Conservation (phyloP, 2,329 filamentous ascomycete genomes). For the Colletotrichum musicola region DNA sequence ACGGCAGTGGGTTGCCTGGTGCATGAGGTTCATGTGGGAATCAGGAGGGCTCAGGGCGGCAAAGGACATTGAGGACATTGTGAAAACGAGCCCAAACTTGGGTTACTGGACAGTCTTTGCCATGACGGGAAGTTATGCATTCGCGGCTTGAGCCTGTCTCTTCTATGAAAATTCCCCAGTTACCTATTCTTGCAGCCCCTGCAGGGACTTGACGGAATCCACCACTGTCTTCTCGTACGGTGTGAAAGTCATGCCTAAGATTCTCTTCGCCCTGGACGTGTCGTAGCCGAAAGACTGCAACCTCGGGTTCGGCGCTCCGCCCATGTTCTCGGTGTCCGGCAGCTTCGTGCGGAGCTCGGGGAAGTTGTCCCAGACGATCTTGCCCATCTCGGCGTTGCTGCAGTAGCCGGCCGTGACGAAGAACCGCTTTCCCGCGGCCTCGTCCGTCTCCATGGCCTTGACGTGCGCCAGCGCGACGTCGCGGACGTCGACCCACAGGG, state of each 20-base stretch:
- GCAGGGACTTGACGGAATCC: conserved; percentile 47
- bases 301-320: conserved; percentile 15
- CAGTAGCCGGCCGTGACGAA: conserved; percentile 43
- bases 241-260: conserved; percentile 61
- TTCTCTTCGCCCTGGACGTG: conserved; percentile 56
- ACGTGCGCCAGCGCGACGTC: conserved; percentile 47
- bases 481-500: conserved; percentile 45
- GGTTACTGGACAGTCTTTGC: conserved; percentile 43
- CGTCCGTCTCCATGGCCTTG: conserved; percentile 41
- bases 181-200: not conserved
- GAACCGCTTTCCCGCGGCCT: conserved; percentile 46
- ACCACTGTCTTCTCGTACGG: conserved; percentile 60
- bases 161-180: not conserved
- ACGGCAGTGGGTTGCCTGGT: conserved; percentile 36
- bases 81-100: conserved; percentile 25
- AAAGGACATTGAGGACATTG: conserved; percentile 27
- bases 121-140: conserved; percentile 44
- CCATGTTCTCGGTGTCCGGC: conserved; percentile 41
- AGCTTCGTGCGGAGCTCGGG: conserved; percentile 40
- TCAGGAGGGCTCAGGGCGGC: conserved; percentile 38
- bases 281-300: conserved; percentile 45
- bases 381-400: conserved; percentile 41
- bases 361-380: conserved; percentile 42
- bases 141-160: conserved; percentile 37
- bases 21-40: conserved; percentile 39